Evolutionary conservation across 176 grass and related monocot genomes (phyloP).

Genomic region (Hyparrhenia diplandra): DNA sequence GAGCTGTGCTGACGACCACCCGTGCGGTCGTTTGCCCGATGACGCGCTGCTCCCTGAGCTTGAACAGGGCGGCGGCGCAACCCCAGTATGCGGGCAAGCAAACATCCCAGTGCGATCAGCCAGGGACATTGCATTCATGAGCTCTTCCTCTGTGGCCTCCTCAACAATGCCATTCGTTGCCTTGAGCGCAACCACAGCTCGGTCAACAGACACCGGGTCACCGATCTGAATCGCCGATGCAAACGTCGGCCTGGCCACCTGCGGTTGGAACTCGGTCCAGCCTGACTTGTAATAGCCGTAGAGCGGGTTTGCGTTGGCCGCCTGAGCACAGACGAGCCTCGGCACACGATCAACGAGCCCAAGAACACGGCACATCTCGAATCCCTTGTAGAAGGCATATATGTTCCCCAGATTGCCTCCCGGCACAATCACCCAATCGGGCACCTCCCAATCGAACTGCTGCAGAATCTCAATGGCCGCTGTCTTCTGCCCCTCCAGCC

Average conservation of each 20-base stretch:
- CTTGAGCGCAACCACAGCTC: conserved; percentile 61
- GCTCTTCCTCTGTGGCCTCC: conserved; percentile 87
- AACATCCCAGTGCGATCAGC: conserved; percentile 96
- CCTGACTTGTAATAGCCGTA: conserved; percentile 84
- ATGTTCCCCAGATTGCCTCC: conserved; percentile 93
- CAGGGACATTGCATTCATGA: conserved; percentile 94
- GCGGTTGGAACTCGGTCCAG: conserved; percentile 67
- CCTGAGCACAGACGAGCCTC: conserved; percentile 77
- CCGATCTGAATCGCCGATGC: conserved; percentile 88
- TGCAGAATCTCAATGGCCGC: conserved; percentile 94
- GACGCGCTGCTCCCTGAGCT: conserved; percentile 61
- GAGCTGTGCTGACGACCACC: conserved; percentile 89
- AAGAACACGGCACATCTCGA: conserved; percentile 86
- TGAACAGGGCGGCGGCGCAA: conserved; percentile 73
- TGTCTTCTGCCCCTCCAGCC: conserved; percentile 87
- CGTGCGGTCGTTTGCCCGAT: conserved; percentile 70
- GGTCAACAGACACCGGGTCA: conserved; percentile 75
- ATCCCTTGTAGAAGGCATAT: conserved; percentile 97
- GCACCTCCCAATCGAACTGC: conserved; percentile 98
- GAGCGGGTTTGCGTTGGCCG: conserved; percentile 78
- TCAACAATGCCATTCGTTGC: conserved; percentile 77
- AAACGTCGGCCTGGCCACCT: conserved; percentile 60
- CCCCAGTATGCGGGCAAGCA: conserved; percentile 89
- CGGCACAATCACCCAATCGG: conserved; percentile 84
- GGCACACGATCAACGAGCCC: conserved; percentile 78